Evolutionary conservation across 176 grass and related monocot genomes (phyloP).

Genomic region (Leersia perrieri): DNA sequence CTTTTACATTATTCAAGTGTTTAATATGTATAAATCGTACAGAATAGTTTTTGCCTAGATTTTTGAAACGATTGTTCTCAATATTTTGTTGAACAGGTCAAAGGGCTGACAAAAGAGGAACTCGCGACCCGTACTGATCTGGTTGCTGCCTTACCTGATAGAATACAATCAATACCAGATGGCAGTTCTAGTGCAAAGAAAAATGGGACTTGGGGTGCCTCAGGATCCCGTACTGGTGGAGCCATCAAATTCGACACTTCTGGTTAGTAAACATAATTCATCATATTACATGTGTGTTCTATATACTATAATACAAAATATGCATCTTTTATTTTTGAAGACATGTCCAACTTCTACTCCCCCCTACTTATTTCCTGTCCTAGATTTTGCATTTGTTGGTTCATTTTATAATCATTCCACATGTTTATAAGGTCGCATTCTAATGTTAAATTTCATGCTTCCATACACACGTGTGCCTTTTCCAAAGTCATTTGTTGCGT

Average conservation of each 20-base stretch:
- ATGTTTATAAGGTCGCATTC: background rate
- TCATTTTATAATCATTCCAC: background rate
- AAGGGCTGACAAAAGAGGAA: slow-evolving; percentile 96
- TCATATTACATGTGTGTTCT: background rate
- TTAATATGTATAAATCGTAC: background rate
- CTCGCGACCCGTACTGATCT: slow-evolving; percentile 70
- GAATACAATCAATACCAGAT: slow-evolving; percentile 95
- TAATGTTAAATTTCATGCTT: background rate
- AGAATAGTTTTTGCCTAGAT: background rate
- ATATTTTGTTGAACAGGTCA: slow-evolving; percentile 56
- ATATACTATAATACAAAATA: background rate
- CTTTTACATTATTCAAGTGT: background rate
- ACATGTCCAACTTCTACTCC: background rate
- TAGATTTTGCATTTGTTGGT: background rate
- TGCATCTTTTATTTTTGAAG: background rate
- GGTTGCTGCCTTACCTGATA: slow-evolving; percentile 72
- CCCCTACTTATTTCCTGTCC: background rate
- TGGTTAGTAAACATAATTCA: slow-evolving; percentile 35
- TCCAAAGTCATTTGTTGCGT: background rate
- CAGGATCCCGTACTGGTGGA: slow-evolving; percentile 62
- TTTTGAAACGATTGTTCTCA: background rate
- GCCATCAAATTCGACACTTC: slow-evolving; percentile 78
- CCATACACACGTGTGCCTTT: background rate
- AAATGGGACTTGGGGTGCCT: slow-evolving; percentile 70
- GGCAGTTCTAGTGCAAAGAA: slow-evolving; percentile 71